phyloP scores from a whole-genome alignment of 495 filamentous ascomycete species.

The Stereocaulon alpinum region DNA sequence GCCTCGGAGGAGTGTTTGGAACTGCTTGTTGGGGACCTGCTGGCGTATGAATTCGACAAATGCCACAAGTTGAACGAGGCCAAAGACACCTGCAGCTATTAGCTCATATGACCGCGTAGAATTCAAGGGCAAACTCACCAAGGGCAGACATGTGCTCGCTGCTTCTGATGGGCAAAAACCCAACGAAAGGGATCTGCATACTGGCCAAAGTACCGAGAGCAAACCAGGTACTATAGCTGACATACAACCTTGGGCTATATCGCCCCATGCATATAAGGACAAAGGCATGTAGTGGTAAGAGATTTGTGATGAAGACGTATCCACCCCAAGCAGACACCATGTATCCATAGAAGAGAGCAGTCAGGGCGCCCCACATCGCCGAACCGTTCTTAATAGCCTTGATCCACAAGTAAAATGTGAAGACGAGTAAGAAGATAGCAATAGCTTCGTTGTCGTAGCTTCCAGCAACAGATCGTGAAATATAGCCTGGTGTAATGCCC shows the following conservation, averaged over 20 bases:
- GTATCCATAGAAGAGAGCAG: constrained; percentile 97
- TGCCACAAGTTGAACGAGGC: constrained; percentile 84
- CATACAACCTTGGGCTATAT: constrained; percentile 87
- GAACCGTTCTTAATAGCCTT: constrained; percentile 95
- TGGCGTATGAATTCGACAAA: constrained; percentile 86
- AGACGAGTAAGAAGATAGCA: constrained; percentile 95
- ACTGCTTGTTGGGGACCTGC: constrained; percentile 83
- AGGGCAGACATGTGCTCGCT: constrained; percentile 98
- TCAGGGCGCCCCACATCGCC: constrained; percentile 88
- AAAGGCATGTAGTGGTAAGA: constrained; percentile 92
- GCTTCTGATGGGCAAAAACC: constrained; percentile 89
- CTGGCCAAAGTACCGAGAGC: constrained; percentile 91
- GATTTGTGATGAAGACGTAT: constrained; percentile 98
- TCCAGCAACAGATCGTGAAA: constrained; percentile 92
- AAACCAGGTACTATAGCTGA: constrained; percentile 97
- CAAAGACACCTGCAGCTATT: constrained; percentile 69
- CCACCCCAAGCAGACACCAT: constrained; percentile 99
- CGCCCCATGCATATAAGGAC: constrained; percentile 95
- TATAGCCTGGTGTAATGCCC: constrained; percentile 96
- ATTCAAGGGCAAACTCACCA: constrained; percentile 44
- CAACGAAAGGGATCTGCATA: constrained; percentile 99
- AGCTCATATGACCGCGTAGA: neutral
- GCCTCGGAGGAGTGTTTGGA: constrained; percentile 72
- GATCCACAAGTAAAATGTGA: constrained; percentile 99
- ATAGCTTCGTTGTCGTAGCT: constrained; percentile 99